These are phyloP conservation scores for Termitomyces sp. DNA, from an alignment of 768 basidiomycete genomes.

Conservation along the genomic window DNA sequence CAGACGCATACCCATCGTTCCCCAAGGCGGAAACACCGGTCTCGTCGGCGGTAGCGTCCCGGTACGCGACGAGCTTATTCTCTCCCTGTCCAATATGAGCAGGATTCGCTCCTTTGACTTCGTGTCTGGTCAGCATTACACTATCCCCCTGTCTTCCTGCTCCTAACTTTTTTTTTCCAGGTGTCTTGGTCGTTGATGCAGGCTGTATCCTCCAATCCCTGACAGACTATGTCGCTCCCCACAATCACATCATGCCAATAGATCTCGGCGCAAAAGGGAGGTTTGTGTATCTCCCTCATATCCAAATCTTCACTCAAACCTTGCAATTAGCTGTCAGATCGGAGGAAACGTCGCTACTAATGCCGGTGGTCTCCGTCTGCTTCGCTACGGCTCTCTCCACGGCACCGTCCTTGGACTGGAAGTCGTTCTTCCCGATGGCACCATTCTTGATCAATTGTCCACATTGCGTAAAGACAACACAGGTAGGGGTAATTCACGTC, in stretches of 20 bases:
- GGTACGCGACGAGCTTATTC: slow-evolving; percentile 77
- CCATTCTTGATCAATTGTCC: slow-evolving; percentile 84
- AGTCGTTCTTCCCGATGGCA: slow-evolving; percentile 92
- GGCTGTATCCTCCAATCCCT: slow-evolving; percentile 90
- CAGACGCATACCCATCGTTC: slow-evolving; percentile 82
- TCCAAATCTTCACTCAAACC: background rate
- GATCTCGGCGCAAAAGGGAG: slow-evolving; percentile 96
- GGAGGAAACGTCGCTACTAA: slow-evolving; percentile 97
- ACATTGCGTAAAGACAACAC: slow-evolving; percentile 96
- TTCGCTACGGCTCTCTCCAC: slow-evolving; percentile 93
- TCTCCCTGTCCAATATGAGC: slow-evolving; percentile 81
- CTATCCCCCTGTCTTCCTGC: slow-evolving; percentile 5
- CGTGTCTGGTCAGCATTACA: slow-evolving; percentile 57
- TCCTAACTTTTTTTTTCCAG: slow-evolving; percentile 31
- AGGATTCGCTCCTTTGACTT: slow-evolving; percentile 79
- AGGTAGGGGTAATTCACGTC: slow-evolving; percentile 37
- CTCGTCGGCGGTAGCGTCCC: slow-evolving; percentile 95
- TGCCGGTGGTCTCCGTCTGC: slow-evolving; percentile 90
- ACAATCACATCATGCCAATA: slow-evolving; percentile 94
- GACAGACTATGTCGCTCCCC: slow-evolving; percentile 77
- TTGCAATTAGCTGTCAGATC: slow-evolving; percentile 76
- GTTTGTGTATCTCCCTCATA: slow-evolving; percentile 27
- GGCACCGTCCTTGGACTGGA: slow-evolving; percentile 94
- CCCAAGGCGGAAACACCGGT: slow-evolving; percentile 98
- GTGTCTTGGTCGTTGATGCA: slow-evolving; percentile 88